These are phyloP conservation scores for Thelonectria discophora DNA, from an alignment of 2,329 filamentous ascomycete species.

Conservation along the genomic window DNA sequence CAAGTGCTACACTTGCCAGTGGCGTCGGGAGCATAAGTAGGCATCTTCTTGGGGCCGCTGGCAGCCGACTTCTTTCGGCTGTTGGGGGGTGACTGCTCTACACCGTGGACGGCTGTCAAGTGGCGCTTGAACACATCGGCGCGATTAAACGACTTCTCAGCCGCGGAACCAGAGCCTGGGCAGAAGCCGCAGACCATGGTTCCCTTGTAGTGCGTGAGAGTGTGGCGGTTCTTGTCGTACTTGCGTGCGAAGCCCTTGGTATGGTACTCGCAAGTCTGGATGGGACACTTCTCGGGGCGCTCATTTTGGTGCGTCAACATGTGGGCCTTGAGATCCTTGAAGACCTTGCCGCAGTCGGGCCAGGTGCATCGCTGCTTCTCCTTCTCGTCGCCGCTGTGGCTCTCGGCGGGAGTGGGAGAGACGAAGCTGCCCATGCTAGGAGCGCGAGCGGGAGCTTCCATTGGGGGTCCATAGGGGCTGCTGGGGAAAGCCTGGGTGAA, in stretches of 20 bases:
- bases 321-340: slow-evolving; percentile 93
- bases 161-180: slow-evolving; percentile 84
- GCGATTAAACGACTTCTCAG: slow-evolving; percentile 95
- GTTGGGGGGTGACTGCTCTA: slow-evolving; percentile 93
- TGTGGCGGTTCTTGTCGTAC: slow-evolving; percentile 96
- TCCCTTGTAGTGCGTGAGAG: slow-evolving; percentile 94
- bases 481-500: slow-evolving; percentile 64
- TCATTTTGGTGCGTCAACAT: slow-evolving; percentile 94
- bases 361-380: slow-evolving; percentile 80
- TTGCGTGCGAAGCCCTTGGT: slow-evolving; percentile 92
- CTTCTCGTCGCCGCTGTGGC: slow-evolving; percentile 70
- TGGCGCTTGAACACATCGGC: slow-evolving; percentile 97
- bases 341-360: slow-evolving; percentile 83
- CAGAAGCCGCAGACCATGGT: slow-evolving; percentile 98
- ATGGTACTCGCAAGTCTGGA: slow-evolving; percentile 90
- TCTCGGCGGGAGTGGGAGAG: slow-evolving; percentile 68
- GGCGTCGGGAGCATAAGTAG: slow-evolving; percentile 77
- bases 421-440: slow-evolving; percentile 75
- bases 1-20: slow-evolving; percentile 97
- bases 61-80: slow-evolving; percentile 75
- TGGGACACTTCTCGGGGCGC: slow-evolving; percentile 93
- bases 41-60: slow-evolving; percentile 64
- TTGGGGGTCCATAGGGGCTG: slow-evolving; percentile 61
- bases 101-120: slow-evolving; percentile 86
- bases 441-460: slow-evolving; percentile 61